Conservation (phyloP, 225 moss, liverwort and hornwort genomes). For the Neckera pumila region DNA sequence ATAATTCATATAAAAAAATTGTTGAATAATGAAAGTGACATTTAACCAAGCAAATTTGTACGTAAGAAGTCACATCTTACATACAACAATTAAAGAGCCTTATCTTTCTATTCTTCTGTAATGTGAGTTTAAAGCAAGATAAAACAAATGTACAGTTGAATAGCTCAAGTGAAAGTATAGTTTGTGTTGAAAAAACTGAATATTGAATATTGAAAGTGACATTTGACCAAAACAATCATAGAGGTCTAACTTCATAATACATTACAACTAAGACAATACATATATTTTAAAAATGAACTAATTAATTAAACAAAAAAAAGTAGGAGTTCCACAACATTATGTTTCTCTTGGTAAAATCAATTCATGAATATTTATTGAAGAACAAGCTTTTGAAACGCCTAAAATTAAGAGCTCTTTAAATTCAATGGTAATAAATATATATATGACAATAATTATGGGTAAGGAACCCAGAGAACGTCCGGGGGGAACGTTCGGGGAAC, state of each 20-base stretch:
- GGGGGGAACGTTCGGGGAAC: neutral
- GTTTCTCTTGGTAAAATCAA: neutral
- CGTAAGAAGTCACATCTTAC: neutral
- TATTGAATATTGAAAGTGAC: neutral
- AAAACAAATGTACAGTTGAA: neutral
- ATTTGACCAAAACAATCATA: neutral
- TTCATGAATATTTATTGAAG: neutral
- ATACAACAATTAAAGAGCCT: neutral
- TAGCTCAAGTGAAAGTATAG: neutral
- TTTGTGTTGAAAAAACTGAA: neutral
- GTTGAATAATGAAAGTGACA: no score
- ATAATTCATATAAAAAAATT: no score
- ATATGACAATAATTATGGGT: neutral
- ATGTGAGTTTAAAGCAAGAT: neutral
- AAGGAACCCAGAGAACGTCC: neutral
- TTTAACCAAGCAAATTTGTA: no score
- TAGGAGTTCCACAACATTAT: accelerated
- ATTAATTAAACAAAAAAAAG: accelerated
- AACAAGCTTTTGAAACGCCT: neutral
- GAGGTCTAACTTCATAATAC: neutral
- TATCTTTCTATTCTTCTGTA: no score
- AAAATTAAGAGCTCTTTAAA: neutral
- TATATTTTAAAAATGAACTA: neutral
- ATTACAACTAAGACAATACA: neutral
- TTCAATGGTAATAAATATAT: neutral